These are phyloP conservation scores for Mycena olivaceomarginata DNA, from an alignment of 768 basidiomycete species.

Conservation along the genomic window DNA sequence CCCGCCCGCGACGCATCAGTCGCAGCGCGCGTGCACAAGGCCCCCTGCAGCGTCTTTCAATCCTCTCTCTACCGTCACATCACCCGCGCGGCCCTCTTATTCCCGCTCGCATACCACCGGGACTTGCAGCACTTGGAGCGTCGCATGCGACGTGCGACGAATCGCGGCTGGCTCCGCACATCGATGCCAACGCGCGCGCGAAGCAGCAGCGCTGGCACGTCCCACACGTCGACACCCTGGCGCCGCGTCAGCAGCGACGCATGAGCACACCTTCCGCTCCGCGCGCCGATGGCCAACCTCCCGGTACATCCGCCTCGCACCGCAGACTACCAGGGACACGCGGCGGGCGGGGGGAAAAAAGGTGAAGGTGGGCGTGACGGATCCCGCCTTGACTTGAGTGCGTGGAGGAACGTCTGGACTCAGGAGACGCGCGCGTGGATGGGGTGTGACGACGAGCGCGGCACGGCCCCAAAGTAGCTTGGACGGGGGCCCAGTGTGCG, in stretches of 20 bases:
- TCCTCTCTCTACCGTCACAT: not conserved
- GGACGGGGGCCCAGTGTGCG: not conserved
- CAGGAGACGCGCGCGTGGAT: not conserved
- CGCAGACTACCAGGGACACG: not conserved
- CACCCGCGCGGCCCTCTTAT: not conserved
- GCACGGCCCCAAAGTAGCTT: not conserved
- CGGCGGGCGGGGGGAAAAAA: no score
- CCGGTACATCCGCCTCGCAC: not conserved
- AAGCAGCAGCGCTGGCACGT: no score
- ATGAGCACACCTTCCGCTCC: not conserved
- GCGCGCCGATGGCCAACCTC: no score
- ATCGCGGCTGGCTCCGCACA: not conserved
- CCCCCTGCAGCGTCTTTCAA: not conserved
- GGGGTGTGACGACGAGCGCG: not conserved
- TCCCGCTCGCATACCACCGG: not conserved
- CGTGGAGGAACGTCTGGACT: no score
- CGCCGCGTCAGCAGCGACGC: not conserved
- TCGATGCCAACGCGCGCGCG: no score
- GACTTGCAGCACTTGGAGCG: not conserved
- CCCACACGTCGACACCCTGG: not conserved
- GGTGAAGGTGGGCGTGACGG: no score
- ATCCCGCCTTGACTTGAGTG: no score
- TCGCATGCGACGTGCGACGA: constrained; percentile 1
- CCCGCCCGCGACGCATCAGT: not conserved
- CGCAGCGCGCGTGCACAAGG: constrained; percentile 2